A percentile compares a stretch with the other conserved stretches of the same genome.
phyloP scores from a whole-genome alignment of 257 asterid species.

The Salvia miltiorrhiza region DNA sequence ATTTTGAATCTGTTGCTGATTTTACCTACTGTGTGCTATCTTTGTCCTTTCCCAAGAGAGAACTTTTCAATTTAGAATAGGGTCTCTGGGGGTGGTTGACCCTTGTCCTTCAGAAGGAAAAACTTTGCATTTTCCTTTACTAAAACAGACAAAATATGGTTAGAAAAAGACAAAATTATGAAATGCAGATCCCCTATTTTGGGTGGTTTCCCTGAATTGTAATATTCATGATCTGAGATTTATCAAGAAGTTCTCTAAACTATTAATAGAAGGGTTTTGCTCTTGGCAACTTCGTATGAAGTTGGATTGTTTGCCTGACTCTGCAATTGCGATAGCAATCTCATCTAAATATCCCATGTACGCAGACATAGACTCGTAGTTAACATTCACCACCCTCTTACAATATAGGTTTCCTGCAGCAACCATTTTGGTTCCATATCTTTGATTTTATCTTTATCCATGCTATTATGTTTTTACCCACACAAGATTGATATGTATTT shows the following conservation, averaged over 20 bases:
- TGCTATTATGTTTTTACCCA: not conserved
- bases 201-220: not conserved
- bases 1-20: not conserved
- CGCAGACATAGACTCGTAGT: not conserved
- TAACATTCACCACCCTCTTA: not conserved
- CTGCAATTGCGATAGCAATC: not conserved
- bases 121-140: not conserved
- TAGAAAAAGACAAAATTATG: not conserved
- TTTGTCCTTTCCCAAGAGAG: not conserved
- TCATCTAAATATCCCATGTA: not conserved
- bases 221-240: not conserved
- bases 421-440: not conserved
- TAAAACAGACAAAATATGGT: too few species aligned
- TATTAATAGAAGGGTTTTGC: not conserved
- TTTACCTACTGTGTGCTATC: not conserved
- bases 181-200: not conserved
- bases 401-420: not conserved
- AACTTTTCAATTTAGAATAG: not conserved
- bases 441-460: not conserved
- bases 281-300: not conserved
- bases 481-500: conserved; percentile 3
- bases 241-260: not conserved
- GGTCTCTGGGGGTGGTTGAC: not conserved
- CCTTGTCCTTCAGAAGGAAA: not conserved
- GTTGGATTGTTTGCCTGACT: conserved; percentile 2